Conservation (phyloP, 768 basidiomycete genomes). For the Pulveroboletus frians region DNA sequence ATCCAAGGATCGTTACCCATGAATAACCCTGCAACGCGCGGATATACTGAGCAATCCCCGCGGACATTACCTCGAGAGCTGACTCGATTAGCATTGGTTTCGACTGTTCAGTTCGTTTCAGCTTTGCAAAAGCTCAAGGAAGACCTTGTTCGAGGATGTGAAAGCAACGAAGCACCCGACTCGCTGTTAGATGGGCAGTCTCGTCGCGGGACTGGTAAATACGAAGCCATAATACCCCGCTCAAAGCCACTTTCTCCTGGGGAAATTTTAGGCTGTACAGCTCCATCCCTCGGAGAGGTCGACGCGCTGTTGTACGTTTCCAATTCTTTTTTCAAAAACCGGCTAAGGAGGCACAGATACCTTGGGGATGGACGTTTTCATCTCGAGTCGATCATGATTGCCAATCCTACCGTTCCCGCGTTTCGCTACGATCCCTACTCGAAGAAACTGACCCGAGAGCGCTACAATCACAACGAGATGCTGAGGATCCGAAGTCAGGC, state of each 20-base stretch:
- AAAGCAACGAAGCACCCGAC: background rate
- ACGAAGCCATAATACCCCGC: slow-evolving; percentile 73
- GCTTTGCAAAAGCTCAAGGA: slow-evolving; percentile 85
- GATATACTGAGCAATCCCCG: slow-evolving; percentile 12
- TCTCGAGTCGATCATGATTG: slow-evolving; percentile 98
- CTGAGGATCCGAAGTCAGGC: slow-evolving; percentile 65
- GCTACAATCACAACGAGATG: slow-evolving; percentile 90
- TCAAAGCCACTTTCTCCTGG: slow-evolving; percentile 93
- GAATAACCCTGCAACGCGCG: slow-evolving; percentile 1
- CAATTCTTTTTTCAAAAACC: background rate
- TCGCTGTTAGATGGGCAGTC: slow-evolving; percentile 4
- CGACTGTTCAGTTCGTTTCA: slow-evolving; percentile 96
- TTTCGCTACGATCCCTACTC: slow-evolving; percentile 99
- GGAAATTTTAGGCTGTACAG: slow-evolving; percentile 95
- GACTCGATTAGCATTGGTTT: slow-evolving; percentile 86
- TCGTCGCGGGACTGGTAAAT: slow-evolving; percentile 53
- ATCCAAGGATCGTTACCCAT: slow-evolving; percentile 45
- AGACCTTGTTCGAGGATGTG: slow-evolving; percentile 51
- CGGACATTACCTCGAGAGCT: slow-evolving; percentile 21
- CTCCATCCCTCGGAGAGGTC: slow-evolving; percentile 70
- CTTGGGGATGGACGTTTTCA: slow-evolving; percentile 98
- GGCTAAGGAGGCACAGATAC: slow-evolving; percentile 54
- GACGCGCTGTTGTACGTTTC: slow-evolving; percentile 84
- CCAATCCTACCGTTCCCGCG: slow-evolving; percentile 91
- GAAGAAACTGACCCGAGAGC: slow-evolving; percentile 91